Evolutionary conservation across 2,329 filamentous ascomycete species (phyloP).

Genomic region (Fusarium sp.): DNA sequence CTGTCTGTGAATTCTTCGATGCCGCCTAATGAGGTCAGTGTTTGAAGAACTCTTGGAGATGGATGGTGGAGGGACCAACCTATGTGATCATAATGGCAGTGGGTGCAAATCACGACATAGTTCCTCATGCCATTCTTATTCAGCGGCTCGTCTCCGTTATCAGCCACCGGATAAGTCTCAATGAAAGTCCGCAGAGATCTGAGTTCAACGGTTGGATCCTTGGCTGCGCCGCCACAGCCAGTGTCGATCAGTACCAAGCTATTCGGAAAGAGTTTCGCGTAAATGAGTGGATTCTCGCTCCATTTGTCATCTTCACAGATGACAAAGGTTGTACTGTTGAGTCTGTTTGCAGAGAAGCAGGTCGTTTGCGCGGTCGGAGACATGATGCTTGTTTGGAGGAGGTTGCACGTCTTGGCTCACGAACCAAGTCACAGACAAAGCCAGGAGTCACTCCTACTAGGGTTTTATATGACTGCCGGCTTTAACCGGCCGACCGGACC

Average conservation of each 20-base stretch:
- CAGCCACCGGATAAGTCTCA: conserved; percentile 53
- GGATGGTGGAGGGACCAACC: conserved; percentile 37
- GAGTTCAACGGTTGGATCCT: conserved; percentile 38
- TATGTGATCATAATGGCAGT: conserved; percentile 61
- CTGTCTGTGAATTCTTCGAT: conserved; percentile 50
- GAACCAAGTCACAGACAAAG: not conserved
- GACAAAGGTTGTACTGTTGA: conserved; percentile 58
- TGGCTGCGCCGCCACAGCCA: conserved; percentile 55
- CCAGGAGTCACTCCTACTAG: not conserved
- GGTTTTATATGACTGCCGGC: not conserved
- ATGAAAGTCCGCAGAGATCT: conserved; percentile 54
- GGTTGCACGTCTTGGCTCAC: not conserved
- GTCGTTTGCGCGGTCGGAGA: not conserved
- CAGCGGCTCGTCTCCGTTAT: conserved; percentile 50
- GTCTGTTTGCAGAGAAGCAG: conserved; percentile 4
- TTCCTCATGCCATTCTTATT: conserved; percentile 49
- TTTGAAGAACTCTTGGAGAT: not conserved
- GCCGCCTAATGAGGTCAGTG: conserved; percentile 39
- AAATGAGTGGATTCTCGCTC: conserved; percentile 59
- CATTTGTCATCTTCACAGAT: conserved; percentile 58
- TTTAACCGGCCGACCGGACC: not conserved
- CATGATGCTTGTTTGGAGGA: conserved; percentile 1
- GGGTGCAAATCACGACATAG: conserved; percentile 58
- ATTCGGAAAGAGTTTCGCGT: conserved; percentile 55
- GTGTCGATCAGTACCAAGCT: conserved; percentile 58